Conservation (phyloP, 1,284 basidiomycete genomes). For the Termitomyces sp. region DNA sequence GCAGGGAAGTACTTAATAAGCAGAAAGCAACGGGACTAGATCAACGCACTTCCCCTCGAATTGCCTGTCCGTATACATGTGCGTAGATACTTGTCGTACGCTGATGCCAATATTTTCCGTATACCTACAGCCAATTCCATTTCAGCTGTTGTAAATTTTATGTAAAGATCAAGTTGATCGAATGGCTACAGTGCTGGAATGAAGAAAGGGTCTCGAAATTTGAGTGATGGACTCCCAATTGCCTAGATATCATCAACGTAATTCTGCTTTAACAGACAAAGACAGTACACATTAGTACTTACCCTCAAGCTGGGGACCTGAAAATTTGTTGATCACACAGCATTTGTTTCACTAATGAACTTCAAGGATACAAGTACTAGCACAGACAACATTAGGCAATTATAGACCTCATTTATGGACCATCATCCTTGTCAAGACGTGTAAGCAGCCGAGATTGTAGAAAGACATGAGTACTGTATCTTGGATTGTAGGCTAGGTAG, state of each 20-base stretch:
- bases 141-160: background rate
- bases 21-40: background rate
- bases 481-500: background rate
- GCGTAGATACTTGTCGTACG: background rate
- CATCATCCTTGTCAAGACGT: background rate
- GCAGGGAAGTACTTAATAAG: background rate
- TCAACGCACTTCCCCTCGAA: background rate
- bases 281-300: too few species aligned
- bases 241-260: too few species aligned
- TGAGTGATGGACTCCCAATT: too few species aligned
- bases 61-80: too few species aligned
- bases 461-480: background rate
- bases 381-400: background rate
- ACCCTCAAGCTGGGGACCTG: too few species aligned
- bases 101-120: background rate
- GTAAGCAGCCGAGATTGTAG: background rate
- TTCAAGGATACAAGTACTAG: too few species aligned
- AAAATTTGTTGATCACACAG: too few species aligned
- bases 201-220: too few species aligned
- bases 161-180: background rate
- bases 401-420: background rate
- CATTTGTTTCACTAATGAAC: too few species aligned
- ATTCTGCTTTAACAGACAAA: too few species aligned
- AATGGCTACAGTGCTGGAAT: too few species aligned
- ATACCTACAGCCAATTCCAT: background rate